Evolutionary conservation across 1,284 basidiomycete species (phyloP).

Genomic region (Veloboletus limbatus): DNA sequence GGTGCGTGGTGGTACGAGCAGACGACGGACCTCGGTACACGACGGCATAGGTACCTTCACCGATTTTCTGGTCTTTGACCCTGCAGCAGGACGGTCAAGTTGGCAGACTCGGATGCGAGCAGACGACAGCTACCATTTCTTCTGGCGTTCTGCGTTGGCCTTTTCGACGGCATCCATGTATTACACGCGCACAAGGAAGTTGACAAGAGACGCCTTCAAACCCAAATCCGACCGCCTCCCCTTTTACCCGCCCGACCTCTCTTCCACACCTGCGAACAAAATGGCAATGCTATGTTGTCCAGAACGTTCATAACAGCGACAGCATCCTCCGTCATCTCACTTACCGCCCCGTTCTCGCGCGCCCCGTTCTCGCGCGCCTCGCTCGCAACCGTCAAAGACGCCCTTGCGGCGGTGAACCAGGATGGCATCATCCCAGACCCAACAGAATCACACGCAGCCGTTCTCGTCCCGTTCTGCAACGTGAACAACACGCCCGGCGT

Average conservation of each 20-base stretch:
- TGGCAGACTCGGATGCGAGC: slow-evolving; percentile 1
- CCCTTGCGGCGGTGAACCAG: slow-evolving; percentile 31
- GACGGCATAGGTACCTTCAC: slow-evolving; percentile 97
- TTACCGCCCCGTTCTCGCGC: slow-evolving; percentile 41
- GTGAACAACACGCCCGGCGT: slow-evolving; percentile 62
- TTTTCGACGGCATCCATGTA: slow-evolving; percentile 77
- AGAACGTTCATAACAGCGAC: slow-evolving; percentile 20
- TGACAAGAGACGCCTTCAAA: too few species aligned
- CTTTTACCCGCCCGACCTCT: too few species aligned
- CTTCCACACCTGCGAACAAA: not conserved
- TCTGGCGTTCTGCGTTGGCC: slow-evolving; percentile 67
- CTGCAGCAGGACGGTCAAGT: slow-evolving; percentile 37
- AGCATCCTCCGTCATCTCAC: slow-evolving; percentile 27
- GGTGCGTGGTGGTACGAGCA: not conserved
- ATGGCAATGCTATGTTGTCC: slow-evolving; percentile 30
- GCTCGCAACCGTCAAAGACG: slow-evolving; percentile 39
- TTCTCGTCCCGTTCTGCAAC: slow-evolving; percentile 75
- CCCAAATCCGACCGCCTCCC: too few species aligned
- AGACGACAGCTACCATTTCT: slow-evolving; percentile 50
- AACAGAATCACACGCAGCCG: slow-evolving; percentile 51
- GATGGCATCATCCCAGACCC: slow-evolving; percentile 14
- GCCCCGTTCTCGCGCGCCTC: slow-evolving; percentile 39
- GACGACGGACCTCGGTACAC: slow-evolving; percentile 82
- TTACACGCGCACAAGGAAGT: too few species aligned
- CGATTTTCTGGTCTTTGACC: slow-evolving; percentile 86